Percentiles rank a stretch among this genome's conserved stretches.
Evolutionary conservation across 768 basidiomycete genomes (phyloP).

Genomic region (Strobilomyces echinocephalus): DNA sequence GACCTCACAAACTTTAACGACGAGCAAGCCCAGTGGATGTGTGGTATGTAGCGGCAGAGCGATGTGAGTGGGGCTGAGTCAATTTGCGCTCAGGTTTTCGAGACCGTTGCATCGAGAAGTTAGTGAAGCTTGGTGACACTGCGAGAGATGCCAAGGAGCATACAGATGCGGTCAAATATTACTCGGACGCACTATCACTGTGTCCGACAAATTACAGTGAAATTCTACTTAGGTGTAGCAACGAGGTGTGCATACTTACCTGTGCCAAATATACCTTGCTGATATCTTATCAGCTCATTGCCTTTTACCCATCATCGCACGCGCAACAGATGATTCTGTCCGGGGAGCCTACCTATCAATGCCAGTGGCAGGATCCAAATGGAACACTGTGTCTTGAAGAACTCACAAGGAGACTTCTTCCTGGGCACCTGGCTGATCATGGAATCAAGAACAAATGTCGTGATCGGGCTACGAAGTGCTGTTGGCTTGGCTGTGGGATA

Average conservation of each 20-base stretch:
- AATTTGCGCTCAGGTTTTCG: too few species aligned
- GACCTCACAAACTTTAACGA: too few species aligned
- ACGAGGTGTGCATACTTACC: background rate
- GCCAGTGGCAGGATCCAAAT: conserved; percentile 6
- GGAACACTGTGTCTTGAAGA: background rate
- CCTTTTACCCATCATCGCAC: too few species aligned
- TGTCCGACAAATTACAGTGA: background rate
- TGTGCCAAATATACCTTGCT: too few species aligned
- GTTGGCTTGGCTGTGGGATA: conserved; percentile 10
- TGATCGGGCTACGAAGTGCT: background rate
- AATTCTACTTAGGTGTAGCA: background rate
- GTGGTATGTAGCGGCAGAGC: too few species aligned
- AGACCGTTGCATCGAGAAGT: background rate
- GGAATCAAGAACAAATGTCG: conserved; percentile 11
- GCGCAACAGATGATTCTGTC: background rate
- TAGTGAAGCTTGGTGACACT: background rate
- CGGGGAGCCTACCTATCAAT: background rate
- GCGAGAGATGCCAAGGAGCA: background rate
- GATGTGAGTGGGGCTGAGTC: too few species aligned
- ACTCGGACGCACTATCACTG: background rate
- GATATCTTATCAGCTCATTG: too few species aligned
- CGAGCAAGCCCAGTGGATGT: too few species aligned
- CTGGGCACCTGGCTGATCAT: conserved; percentile 14
- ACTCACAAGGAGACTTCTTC: background rate
- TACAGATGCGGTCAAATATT: background rate